phyloP scores from a whole-genome alignment of 345 rosid genomes.

The Sisymbrium altissimum region DNA sequence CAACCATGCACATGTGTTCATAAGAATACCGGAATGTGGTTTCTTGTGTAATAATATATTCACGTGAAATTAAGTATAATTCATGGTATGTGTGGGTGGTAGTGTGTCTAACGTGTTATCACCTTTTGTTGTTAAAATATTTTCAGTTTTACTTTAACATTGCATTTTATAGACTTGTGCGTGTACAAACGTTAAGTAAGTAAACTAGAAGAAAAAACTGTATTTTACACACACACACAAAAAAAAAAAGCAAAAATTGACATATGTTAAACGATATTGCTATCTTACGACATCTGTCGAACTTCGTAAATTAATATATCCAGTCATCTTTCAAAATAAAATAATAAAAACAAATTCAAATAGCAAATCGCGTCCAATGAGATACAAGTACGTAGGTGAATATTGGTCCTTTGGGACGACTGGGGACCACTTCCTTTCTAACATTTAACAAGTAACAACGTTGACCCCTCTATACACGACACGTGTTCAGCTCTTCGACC shows the following conservation, averaged over 20 bases:
- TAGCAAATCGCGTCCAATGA: not conserved
- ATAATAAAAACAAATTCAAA: not conserved
- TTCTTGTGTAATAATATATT: not conserved
- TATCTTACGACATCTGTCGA: not conserved
- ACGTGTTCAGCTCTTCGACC: conserved; percentile 8
- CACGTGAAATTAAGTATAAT: not conserved
- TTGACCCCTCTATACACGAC: not conserved
- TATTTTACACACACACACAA: not conserved
- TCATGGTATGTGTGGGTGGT: not conserved
- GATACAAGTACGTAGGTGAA: not conserved
- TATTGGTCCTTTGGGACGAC: not conserved
- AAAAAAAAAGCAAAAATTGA: not conserved
- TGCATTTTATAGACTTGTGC: not conserved
- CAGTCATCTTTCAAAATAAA: not conserved
- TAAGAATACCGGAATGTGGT: not conserved
- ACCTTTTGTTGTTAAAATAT: not conserved
- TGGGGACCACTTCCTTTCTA: not conserved
- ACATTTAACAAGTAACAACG: not conserved
- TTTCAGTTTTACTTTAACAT: not conserved
- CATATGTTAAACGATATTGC: not conserved
- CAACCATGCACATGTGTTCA: not conserved
- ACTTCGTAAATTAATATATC: not conserved
- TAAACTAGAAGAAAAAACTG: not conserved
- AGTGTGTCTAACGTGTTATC: no score
- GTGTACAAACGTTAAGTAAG: not conserved